Evolutionary conservation across 2,329 filamentous ascomycete genomes (phyloP), one percentile per base, ranked within the genome.

Genomic region (Diplodia intermedia): DNA sequence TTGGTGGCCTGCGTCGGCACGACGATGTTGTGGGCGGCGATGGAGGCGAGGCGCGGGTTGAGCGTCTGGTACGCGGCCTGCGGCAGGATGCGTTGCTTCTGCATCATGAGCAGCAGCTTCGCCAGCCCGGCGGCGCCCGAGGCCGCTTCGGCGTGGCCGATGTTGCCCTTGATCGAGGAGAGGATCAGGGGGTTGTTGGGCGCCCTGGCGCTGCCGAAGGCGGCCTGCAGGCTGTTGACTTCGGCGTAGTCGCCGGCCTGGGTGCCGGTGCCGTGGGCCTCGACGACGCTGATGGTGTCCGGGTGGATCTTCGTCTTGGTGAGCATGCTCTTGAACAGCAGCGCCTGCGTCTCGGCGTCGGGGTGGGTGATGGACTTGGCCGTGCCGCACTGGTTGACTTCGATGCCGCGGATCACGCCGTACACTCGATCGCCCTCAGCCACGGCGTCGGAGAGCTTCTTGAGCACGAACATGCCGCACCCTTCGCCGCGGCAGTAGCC

Each of bases 181-280:
- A 72, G 47, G 20, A 49, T 36, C 20, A 66, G 18, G 0, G 50
- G 47, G 23, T 65, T 29, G 7, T 18, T 12, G 0, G 49, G 4
- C 4, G n/a, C 18, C 15, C 57, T n/a, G 3, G 65, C 8, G 0
- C 40, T 11, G 29, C 61, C 61, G 15, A 65, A 65, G 1, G 50
- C 33, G 12, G 47, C n/a, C 20, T 31, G 49, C 14, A 65, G 20
- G 18, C 73, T 73, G 12, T 53, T 57, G n/a, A 72, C 69, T 60
- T 78, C 76, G 5, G 71, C 73, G 4, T 72, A 72, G 61, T 77
- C 75, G 8, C 87, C 86, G 1, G 84, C 85, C 26, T 83, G 82
- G 0, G 87, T 89, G 2, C 87, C 87, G 0, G 87, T 89, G 5
- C 87, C 87, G 71, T 89, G 71, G 2, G 70, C 69, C 55, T 75